phyloP scores from a whole-genome alignment of 2,329 filamentous ascomycete species.

The Penicillium paneum region DNA sequence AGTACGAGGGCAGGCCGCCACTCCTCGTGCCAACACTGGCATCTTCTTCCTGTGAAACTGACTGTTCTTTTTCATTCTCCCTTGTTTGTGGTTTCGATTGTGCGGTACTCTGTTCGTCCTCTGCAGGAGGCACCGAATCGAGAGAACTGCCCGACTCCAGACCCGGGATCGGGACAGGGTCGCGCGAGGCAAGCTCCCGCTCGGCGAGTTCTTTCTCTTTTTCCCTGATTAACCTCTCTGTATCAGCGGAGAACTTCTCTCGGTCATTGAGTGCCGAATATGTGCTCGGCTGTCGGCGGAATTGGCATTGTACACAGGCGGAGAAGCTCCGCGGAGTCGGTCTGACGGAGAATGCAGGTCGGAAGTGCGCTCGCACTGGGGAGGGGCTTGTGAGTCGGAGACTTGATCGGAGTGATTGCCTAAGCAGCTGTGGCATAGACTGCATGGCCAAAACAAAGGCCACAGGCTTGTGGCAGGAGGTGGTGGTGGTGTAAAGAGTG shows the following conservation, averaged over 20 bases:
- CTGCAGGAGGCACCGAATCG: conserved; percentile 10
- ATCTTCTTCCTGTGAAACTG: conserved; percentile 9
- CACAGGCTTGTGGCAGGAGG: conserved; percentile 17
- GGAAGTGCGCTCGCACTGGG: conserved; percentile 22
- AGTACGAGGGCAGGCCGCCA: conserved; percentile 34
- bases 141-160: conserved; percentile 21
- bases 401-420: conserved; percentile 37
- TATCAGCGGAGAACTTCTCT: conserved; percentile 24
- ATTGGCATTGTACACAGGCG: conserved; percentile 45
- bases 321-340: conserved; percentile 33
- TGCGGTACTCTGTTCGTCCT: conserved; percentile 5
- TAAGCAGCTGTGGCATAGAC: conserved; percentile 39
- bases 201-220: conserved; percentile 9
- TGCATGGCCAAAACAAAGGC: conserved; percentile 37
- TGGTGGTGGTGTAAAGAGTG: conserved; percentile 14
- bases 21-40: background rate
- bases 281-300: conserved; percentile 30
- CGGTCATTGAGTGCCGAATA: conserved; percentile 27
- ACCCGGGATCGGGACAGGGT: conserved; percentile 16
- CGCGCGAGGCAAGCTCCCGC: conserved; percentile 20
- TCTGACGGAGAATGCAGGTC: conserved; percentile 21
- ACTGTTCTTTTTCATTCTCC: conserved; percentile 15
- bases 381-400: conserved; percentile 24
- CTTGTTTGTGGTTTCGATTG: conserved; percentile 6
- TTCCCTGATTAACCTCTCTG: conserved; percentile 11